Percentiles rank a stretch among this genome's conserved stretches.
These are phyloP conservation scores for Brettanomyces naardenensis DNA, from an alignment of 805 yeast genomes.

Conservation along the genomic window DNA sequence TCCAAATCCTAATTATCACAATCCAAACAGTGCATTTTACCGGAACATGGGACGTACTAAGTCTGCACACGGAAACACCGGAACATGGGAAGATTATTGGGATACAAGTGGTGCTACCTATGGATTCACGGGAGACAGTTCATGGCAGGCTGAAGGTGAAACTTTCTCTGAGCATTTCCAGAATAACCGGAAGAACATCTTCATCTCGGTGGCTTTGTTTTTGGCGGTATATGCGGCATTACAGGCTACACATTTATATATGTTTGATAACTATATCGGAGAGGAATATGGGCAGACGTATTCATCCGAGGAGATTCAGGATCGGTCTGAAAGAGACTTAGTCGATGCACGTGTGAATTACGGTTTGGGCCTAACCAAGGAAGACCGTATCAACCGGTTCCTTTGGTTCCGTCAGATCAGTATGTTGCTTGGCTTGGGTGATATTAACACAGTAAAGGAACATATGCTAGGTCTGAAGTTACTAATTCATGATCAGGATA, in stretches of 20 bases:
- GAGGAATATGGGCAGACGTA: slow-evolving; percentile 16
- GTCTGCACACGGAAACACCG: slow-evolving; percentile 9
- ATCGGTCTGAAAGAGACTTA: slow-evolving; percentile 32
- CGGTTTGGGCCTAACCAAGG: slow-evolving; percentile 42
- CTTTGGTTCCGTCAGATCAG: slow-evolving; percentile 41
- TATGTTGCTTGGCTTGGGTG: slow-evolving; percentile 20
- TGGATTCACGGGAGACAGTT: slow-evolving; percentile 19
- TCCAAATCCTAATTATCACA: slow-evolving; percentile 17
- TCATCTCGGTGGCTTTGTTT: slow-evolving; percentile 20
- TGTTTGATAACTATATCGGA: slow-evolving; percentile 26
- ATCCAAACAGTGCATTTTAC: slow-evolving; percentile 12
- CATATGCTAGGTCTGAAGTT: slow-evolving; percentile 13
- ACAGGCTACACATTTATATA: slow-evolving; percentile 23
- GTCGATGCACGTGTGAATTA: slow-evolving; percentile 38
- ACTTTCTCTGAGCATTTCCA: slow-evolving; percentile 19
- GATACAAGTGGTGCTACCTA: slow-evolving; percentile 12
- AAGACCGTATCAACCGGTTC: slow-evolving; percentile 48
- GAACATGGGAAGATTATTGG: slow-evolving; percentile 26
- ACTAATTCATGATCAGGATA: slow-evolving; percentile 2
- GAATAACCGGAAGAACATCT: slow-evolving; percentile 22
- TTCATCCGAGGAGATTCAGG: slow-evolving; percentile 24
- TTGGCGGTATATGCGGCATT: slow-evolving; percentile 20
- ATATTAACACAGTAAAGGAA: slow-evolving; percentile 14
- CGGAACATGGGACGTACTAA: slow-evolving; percentile 4
- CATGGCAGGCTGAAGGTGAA: slow-evolving; percentile 21